These are phyloP conservation scores for Orbilia brochopaga DNA, from an alignment of 2,329 filamentous ascomycete genomes.

Conservation along the genomic window DNA sequence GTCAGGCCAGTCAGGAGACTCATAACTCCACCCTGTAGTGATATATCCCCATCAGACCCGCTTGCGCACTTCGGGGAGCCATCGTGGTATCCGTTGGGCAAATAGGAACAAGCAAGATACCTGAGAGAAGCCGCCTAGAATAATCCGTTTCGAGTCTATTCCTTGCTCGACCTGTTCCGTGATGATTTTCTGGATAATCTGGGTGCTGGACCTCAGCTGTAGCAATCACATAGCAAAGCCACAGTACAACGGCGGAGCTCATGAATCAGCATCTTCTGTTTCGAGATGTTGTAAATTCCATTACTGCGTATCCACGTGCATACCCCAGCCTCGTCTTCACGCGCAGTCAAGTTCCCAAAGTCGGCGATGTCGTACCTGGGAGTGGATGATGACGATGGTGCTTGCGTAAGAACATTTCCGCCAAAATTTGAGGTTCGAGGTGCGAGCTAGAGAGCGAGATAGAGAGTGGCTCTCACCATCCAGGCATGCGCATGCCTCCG, in stretches of 20 bases:
- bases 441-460: not conserved
- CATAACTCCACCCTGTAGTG: conserved; percentile 79
- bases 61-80: not conserved
- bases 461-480: conserved; percentile 27
- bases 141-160: conserved; percentile 80
- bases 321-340: conserved; percentile 36
- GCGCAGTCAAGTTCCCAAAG: conserved; percentile 25
- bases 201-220: conserved; percentile 27
- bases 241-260: no score
- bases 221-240: not conserved
- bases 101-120: conserved; percentile 12
- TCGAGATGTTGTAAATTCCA: not conserved
- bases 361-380: conserved; percentile 38
- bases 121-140: conserved; percentile 79
- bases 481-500: conserved; percentile 34
- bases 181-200: conserved; percentile 78
- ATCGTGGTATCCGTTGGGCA: not conserved
- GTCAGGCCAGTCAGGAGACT: conserved; percentile 81
- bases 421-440: conserved; percentile 61
- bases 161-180: conserved; percentile 79
- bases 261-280: not conserved
- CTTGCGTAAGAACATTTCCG: not conserved
- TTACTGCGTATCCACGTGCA: not conserved
- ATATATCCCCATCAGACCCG: conserved; percentile 56
- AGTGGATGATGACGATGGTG: not conserved